A percentile compares a stretch with the other conserved stretches of the same genome.
Conservation (phyloP, 2,329 filamentous ascomycete genomes). For the Paecilomyces formosus region DNA sequence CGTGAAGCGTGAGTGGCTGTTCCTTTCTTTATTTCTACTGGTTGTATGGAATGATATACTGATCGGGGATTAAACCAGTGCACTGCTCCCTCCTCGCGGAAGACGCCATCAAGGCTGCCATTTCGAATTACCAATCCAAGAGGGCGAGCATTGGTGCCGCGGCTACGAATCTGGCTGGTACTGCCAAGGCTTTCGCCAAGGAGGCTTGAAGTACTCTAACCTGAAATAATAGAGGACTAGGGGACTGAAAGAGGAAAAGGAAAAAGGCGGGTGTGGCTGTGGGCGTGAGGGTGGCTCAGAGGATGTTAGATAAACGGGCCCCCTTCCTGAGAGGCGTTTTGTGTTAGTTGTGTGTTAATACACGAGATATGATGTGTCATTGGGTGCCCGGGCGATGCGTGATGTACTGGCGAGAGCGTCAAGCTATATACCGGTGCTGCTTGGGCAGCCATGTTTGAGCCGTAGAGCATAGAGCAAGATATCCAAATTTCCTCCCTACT, state of each 20-base stretch:
- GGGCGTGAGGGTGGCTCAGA: not conserved
- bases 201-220: not conserved
- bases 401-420: too few species aligned
- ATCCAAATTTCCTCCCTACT: not conserved
- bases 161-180: constrained; percentile 69
- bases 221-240: not conserved
- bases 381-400: too few species aligned
- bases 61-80: constrained; percentile 24
- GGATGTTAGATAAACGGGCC: not conserved
- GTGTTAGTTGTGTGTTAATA: not conserved
- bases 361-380: not conserved
- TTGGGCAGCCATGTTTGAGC: not conserved
- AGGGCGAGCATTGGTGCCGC: constrained; percentile 62
- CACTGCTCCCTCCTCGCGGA: constrained; percentile 92
- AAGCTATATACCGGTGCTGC: not conserved
- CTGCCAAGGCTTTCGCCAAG: constrained; percentile 19
- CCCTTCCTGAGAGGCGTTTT: not conserved
- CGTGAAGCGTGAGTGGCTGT: constrained; percentile 51
- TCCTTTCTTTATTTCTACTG: not conserved
- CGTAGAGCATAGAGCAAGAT: not conserved
- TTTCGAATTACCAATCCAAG: constrained; percentile 86
- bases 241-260: not conserved
- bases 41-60: not conserved
- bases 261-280: not conserved
- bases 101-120: constrained; percentile 87